Base-by-base conservation (phyloP, 805 yeast species). In the Metschnikowia anglica region DNA sequence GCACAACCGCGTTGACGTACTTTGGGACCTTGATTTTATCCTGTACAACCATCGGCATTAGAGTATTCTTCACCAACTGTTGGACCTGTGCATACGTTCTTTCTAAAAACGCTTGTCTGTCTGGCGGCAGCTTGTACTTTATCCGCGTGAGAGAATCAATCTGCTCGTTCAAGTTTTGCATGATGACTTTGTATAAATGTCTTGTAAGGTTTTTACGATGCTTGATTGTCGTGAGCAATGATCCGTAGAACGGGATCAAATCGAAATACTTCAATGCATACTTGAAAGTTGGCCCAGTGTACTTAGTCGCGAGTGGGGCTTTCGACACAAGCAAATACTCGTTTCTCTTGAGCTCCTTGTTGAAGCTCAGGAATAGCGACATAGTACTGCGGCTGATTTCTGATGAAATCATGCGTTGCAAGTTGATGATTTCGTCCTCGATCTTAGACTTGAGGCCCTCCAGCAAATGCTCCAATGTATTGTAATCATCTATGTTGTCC, bases 101-200 rank as follows among this genome's bases (percentile, higher is more conserved):
- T 34, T 55, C 54, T 52, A 64, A 56, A 43, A 69, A 70, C 15
- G 47, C 46, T 16, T 53, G 51, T 47, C 60, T 54, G 9, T 59
- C 59, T 23, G 48, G 45, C 26, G 66, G 58, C 51, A 62, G 60
- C 32, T 54, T 51, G 49, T 70, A 67, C 47, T 68, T 70, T 49
- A 68, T 56, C 16, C 67, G 47, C 36, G 58, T 55, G 36, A 70
- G 58, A 1, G 63, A 62, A 26, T 69, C 72, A 18, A 68, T 55
- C 46, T 64, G 70, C 28, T 66, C 71, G 19, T 59, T 66, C 43
- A 68, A 47, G 51, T 70, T 70, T 34, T 65, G 59, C 46, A 67
- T 44, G 37, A 69, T 60, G 21, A 70, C 44, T 47, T 68, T 68
- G 53, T 58, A 61, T 24, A 70, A 50, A 42, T 70, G 74, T 23